Conservation (phyloP, 2,329 filamentous ascomycete species). For the Mollisia scopiformis region DNA sequence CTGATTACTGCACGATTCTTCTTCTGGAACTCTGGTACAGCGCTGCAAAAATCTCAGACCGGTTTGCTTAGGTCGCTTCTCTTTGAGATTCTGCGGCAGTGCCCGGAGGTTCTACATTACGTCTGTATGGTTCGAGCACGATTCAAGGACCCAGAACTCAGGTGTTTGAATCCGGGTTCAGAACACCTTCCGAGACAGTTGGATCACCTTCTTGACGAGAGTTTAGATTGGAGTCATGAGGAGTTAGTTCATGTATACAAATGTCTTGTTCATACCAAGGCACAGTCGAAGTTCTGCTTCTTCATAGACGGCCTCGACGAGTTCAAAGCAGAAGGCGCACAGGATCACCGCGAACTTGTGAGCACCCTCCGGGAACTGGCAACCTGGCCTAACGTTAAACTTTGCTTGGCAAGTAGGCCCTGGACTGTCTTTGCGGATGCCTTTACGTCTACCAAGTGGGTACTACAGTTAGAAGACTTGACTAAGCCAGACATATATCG, state of each 20-base stretch:
- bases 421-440: constrained; percentile 15
- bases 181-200: no score
- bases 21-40: constrained; percentile 47
- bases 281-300: constrained; percentile 13
- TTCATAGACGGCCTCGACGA: constrained; percentile 28
- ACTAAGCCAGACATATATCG: constrained; percentile 20
- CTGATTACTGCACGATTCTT: constrained; percentile 44
- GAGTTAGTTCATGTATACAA: not conserved
- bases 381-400: constrained; percentile 10
- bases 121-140: not conserved
- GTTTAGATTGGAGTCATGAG: not conserved
- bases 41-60: constrained; percentile 15
- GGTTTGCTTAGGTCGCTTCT: constrained; percentile 19
- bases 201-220: no score
- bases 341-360: constrained; percentile 11
- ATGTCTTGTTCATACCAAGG: not conserved
- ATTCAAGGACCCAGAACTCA: not conserved
- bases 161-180: not conserved
- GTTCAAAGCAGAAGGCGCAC: constrained; percentile 23
- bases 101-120: constrained; percentile 8
- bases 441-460: constrained; percentile 15
- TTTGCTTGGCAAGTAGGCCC: constrained; percentile 22
- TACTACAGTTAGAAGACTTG: constrained; percentile 28
- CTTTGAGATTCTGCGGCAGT: constrained; percentile 10
- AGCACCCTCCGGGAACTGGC: not conserved